Base-by-base conservation (phyloP, 1,139 yeast species). In the Tardiomyces depauwii region DNA sequence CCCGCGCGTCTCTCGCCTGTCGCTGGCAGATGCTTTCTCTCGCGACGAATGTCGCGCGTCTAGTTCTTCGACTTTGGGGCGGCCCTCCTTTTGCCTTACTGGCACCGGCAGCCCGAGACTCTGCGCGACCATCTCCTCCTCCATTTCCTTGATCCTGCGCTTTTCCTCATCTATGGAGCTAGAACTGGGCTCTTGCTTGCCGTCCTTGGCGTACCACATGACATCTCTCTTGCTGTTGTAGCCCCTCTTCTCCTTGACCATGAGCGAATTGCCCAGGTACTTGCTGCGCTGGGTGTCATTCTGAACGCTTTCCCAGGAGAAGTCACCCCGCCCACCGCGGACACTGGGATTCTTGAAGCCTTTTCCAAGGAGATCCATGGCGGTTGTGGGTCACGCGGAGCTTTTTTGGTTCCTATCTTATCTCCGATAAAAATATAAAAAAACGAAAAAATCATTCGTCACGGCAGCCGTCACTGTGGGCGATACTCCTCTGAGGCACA, bases 291-390 rank as follows among this genome's bases (percentile, higher is more conserved):
- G 49, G 25, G 55, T 55, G 46, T 59, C 63, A 23, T 51, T 44
- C 44, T 59, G 57, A 40, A 59, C 59, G 19, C 50, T 45, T 23
- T 58, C 62, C 63, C 63, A 59, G 32, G 51, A 44, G 43, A 59
- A 59, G 16, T 49, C 51, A 1, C 55, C 61, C 27, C 58, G 49
- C 9, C 63, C 63, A 5, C 63, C 63, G n/a, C 63, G 52, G 7
- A 54, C 57, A 16, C 61, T 56, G 11, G 51, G 59, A 7, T 54
- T 49, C 27, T 55, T 52, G 33, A 47, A 50, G 4, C 49, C 45
- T 25, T 50, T 49, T 11, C 51, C 46, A 6, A 54, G 40, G 18
- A 55, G 44, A 44, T 55, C 59, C 59, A 55, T 55, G 9, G 19
- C 30, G 36, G 25, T 21, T 7, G 25, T 21, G 7, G 4, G 25